Evolutionary conservation across 208 protist species (phyloP), one percentile per base, ranked within the genome.

Genomic region (Acanthamoeba healyi): DNA sequence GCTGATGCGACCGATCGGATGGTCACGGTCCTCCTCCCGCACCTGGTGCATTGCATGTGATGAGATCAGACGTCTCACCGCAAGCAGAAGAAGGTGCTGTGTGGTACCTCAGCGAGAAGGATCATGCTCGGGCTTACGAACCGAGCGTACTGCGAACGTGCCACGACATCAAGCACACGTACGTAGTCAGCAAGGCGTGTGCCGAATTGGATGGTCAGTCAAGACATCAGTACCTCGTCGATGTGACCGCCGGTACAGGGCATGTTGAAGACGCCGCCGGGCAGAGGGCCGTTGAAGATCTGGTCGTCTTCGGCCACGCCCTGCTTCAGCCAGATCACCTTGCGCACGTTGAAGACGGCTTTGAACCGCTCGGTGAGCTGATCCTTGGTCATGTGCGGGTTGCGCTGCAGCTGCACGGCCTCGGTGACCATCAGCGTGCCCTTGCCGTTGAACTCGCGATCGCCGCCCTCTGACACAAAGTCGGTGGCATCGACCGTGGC

Each of bases 141-240:
- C 38, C 94, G 44, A 58, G 42, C 40, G 90, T 91, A 95, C 94
- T 94, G n/a, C 42, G 22, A n/a, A n/a, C n/a, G n/a, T n/a, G n/a
- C n/a, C n/a, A n/a, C n/a, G n/a, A n/a, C n/a, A n/a, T n/a, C n/a
- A n/a, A n/a, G n/a, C n/a, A n/a, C n/a, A n/a, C n/a, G n/a, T n/a
- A n/a, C n/a, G n/a, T n/a, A n/a, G n/a, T n/a, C n/a, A n/a, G n/a
- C n/a, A n/a, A n/a, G n/a, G n/a, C n/a, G n/a, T n/a, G n/a, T n/a
- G n/a, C n/a, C n/a, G n/a, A n/a, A n/a, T n/a, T n/a, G n/a, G n/a
- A n/a, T n/a, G n/a, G n/a, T n/a, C n/a, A n/a, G n/a, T n/a, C n/a
- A n/a, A n/a, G n/a, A n/a, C n/a, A n/a, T n/a, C n/a, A n/a, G n/a
- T 29, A 95, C 89, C 49, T 96, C 95, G 72, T 96, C 95, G 42